Evolutionary conservation across 176 grass and related monocot genomes (phyloP).

Genomic region (Oryza australiensis): DNA sequence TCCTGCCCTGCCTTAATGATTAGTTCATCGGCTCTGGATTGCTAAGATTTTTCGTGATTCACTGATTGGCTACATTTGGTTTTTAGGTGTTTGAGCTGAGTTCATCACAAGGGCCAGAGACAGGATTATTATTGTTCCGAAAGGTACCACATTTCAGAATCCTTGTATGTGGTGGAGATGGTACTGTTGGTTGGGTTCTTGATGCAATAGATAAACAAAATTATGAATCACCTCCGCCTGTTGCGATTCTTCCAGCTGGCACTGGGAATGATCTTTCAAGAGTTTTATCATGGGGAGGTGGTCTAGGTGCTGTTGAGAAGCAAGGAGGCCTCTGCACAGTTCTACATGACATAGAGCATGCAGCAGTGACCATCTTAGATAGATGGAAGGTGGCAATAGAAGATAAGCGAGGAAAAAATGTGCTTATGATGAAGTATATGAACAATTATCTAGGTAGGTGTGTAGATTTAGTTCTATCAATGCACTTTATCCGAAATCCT

Average conservation of each 20-base stretch:
- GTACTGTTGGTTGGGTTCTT: constrained; percentile 76
- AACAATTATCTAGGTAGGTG: constrained; percentile 79
- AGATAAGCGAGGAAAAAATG: constrained; percentile 51
- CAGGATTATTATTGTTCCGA: constrained; percentile 55
- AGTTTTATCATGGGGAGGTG: constrained; percentile 70
- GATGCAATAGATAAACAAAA: constrained; percentile 69
- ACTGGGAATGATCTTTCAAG: constrained; percentile 84
- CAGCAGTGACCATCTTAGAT: constrained; percentile 70
- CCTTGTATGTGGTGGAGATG: constrained; percentile 77
- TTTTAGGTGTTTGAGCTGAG: constrained; percentile 69
- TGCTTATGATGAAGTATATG: constrained; percentile 51
- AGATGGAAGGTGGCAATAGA: constrained; percentile 69
- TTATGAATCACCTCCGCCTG: constrained; percentile 69
- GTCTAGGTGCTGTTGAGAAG: constrained; percentile 64
- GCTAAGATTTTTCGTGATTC: background rate
- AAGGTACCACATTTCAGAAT: constrained; percentile 82
- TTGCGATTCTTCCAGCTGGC: constrained; percentile 84
- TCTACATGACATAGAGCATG: constrained; percentile 64
- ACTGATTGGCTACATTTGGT: constrained; percentile 6
- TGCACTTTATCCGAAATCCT: background rate
- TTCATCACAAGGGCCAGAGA: constrained; percentile 64
- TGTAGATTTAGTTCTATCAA: background rate
- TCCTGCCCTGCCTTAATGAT: background rate
- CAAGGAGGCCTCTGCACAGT: constrained; percentile 57
- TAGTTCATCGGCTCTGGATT: background rate